Conservation (phyloP, 345 rosid species). For the Hibiscus tridactylites region DNA sequence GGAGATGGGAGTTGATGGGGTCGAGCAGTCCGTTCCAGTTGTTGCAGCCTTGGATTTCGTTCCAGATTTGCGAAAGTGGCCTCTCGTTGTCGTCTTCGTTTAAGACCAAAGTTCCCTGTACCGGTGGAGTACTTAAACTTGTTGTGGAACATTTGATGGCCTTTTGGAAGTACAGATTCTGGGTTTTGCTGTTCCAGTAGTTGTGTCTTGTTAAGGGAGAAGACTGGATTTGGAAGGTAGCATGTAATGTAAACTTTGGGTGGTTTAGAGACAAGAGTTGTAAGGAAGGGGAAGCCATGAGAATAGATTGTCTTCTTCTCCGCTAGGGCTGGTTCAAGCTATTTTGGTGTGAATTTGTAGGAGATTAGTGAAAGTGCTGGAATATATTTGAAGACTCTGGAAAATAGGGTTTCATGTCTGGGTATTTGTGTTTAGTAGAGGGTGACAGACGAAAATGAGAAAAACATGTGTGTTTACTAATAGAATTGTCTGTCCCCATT, state of each 20-base stretch:
- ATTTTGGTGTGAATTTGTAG: no score
- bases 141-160: constrained; percentile 11
- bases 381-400: no score
- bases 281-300: not conserved
- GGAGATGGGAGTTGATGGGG: constrained; percentile 60
- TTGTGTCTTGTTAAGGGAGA: not conserved
- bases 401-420: no score
- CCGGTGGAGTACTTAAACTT: constrained; percentile 22
- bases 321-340: no score
- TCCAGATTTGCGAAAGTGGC: constrained; percentile 41
- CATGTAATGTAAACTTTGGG: not conserved
- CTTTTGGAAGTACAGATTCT: not conserved
- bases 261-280: not conserved
- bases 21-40: constrained; percentile 65
- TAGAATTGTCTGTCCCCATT: no score
- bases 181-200: not conserved
- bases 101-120: constrained; percentile 3
- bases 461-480: no score
- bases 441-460: no score
- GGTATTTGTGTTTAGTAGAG: no score
- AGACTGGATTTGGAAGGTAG: not conserved
- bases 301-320: not conserved
- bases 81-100: constrained; percentile 25
- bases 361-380: no score
- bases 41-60: constrained; percentile 52